Evolutionary conservation across 768 basidiomycete genomes (phyloP).

Genomic region (Lactarius hatsudake): DNA sequence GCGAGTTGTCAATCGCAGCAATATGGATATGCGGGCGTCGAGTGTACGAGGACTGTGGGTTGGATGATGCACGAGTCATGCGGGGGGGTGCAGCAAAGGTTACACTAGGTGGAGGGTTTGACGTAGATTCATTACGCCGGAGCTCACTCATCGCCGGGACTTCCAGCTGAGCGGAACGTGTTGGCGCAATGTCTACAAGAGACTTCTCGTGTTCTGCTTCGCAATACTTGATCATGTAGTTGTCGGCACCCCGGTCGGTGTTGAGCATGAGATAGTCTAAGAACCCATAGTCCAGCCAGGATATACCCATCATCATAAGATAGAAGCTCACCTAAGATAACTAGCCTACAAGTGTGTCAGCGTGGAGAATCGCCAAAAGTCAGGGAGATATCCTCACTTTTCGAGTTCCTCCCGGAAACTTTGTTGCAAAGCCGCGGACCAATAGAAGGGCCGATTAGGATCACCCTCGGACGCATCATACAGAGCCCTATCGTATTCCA

Average conservation of each 20-base stretch:
- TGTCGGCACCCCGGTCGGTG: conserved; percentile 85
- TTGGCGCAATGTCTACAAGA: conserved; percentile 75
- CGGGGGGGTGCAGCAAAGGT: conserved; percentile 29
- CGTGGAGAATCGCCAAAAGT: conserved; percentile 12
- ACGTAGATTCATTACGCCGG: conserved; percentile 38
- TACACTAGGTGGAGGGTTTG: conserved; percentile 27
- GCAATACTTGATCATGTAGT: conserved; percentile 92
- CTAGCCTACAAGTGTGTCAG: conserved; percentile 50
- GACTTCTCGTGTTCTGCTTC: conserved; percentile 77
- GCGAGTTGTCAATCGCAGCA: conserved; percentile 90
- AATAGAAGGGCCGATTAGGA: conserved; percentile 67
- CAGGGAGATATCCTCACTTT: conserved; percentile 50
- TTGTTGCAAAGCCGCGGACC: conserved; percentile 74
- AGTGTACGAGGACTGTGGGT: conserved; percentile 41
- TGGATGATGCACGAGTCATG: conserved; percentile 24
- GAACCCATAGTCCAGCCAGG: background rate
- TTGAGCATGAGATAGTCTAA: conserved; percentile 90
- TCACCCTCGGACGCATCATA: conserved; percentile 66
- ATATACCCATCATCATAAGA: background rate
- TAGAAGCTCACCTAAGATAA: conserved; percentile 65
- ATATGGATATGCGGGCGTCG: conserved; percentile 82
- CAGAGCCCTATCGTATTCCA: conserved; percentile 68
- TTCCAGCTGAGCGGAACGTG: conserved; percentile 59
- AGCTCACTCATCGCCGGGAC: conserved; percentile 77
- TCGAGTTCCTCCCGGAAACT: conserved; percentile 87